phyloP scores from a whole-genome alignment of 495 filamentous ascomycete species.

The Entonaema liquescens region DNA sequence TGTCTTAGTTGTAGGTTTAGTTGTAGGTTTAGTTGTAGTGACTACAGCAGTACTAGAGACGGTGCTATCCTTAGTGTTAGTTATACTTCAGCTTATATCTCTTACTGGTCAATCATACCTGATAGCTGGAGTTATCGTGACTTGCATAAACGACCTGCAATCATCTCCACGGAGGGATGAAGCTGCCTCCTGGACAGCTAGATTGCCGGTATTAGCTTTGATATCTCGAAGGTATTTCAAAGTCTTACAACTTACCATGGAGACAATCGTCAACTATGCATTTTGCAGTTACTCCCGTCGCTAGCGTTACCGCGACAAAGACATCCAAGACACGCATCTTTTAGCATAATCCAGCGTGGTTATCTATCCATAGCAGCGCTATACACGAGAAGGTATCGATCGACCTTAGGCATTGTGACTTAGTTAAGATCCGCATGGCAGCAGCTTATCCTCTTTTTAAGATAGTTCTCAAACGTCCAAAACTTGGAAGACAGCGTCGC shows the following conservation, averaged over 20 bases:
- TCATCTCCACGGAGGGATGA: constrained; percentile 35
- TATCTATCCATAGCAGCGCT: constrained; percentile 9
- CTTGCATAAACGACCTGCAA: constrained; percentile 41
- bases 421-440: background rate
- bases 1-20: too few relatives aligned
- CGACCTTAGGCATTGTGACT: constrained; percentile 4
- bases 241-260: constrained; percentile 28
- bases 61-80: constrained; percentile 1
- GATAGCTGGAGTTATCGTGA: constrained; percentile 39
- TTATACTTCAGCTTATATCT: background rate
- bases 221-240: background rate
- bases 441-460: constrained; percentile 5
- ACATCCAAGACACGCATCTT: constrained; percentile 22
- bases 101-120: constrained; percentile 15
- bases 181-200: constrained; percentile 32
- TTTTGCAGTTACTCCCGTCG: constrained; percentile 9
- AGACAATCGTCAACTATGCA: constrained; percentile 37
- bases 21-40: constrained; percentile 5
- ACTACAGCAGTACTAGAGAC: constrained; percentile 11
- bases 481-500: constrained; percentile 28
- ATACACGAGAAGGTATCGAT: background rate
- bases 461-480: constrained; percentile 21
- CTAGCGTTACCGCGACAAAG: constrained; percentile 5
- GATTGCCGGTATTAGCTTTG: constrained; percentile 1
- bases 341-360: constrained; percentile 1